These are phyloP conservation scores for Debaryomyces robertsiae DNA, from an alignment of 1,139 yeast species.

Conservation along the genomic window DNA sequence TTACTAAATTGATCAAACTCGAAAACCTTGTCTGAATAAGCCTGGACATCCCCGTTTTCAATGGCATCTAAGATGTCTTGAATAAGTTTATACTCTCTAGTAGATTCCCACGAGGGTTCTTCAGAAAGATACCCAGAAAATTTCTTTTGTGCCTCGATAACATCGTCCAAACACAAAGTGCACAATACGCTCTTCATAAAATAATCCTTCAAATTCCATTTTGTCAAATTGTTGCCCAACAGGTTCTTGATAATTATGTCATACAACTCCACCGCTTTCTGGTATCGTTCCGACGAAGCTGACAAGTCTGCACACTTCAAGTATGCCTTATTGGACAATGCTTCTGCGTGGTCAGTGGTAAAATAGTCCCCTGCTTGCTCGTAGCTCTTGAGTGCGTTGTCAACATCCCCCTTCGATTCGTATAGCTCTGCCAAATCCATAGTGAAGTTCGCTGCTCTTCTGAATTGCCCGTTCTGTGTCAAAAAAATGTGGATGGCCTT, in stretches of 20 bases:
- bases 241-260: constrained; percentile 77
- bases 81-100: constrained; percentile 75
- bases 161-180: constrained; percentile 78
- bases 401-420: constrained; percentile 68
- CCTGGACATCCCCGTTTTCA: constrained; percentile 78
- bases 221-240: constrained; percentile 72
- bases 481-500: constrained; percentile 78
- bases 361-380: constrained; percentile 98
- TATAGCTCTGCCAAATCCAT: constrained; percentile 87
- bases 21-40: constrained; percentile 70
- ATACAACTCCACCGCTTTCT: constrained; percentile 73
- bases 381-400: constrained; percentile 73
- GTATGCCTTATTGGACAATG: constrained; percentile 84
- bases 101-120: constrained; percentile 76
- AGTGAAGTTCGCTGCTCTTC: constrained; percentile 94
- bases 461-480: constrained; percentile 88
- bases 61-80: constrained; percentile 70
- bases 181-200: constrained; percentile 83
- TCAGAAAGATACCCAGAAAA: constrained; percentile 63
- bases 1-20: constrained; percentile 88
- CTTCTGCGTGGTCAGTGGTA: constrained; percentile 90
- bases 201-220: constrained; percentile 93
- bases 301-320: constrained; percentile 88
- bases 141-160: constrained; percentile 81
- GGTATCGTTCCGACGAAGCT: constrained; percentile 73